Base-by-base conservation (phyloP, 108 stramenopile genomes). In the Skeletonema tropicum region DNA sequence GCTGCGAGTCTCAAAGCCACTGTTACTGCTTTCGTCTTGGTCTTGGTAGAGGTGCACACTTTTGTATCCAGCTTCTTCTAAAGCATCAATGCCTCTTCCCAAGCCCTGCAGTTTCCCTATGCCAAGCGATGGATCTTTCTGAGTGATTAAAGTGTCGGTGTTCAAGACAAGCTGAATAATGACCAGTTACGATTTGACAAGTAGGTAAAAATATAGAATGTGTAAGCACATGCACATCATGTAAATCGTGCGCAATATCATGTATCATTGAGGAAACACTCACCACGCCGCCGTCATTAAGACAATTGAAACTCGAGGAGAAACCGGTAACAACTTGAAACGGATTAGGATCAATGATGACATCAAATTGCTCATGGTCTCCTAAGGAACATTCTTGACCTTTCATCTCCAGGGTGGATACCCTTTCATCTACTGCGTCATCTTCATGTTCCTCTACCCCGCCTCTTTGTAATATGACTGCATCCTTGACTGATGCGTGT, bases 41-140 rank as follows among this genome's bases (percentile, higher is more conserved):
- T n/a, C n/a, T n/a, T 80, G 66, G 70, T 89, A 89, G 36, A 81
- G 74, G 14, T 80, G 77, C 23, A 87, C 38, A 11, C 63, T 70
- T 60, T 75, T 14, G 62, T 87, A 87, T n/a, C 86, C 88, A 7
- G 71, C 36, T 12, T 76, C 74, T 29, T 58, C 76, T 15, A 87
- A 52, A 14, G 41, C 65, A 36, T 79, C 23, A 12, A 85, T 74
- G 25, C 87, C 75, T 21, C 19, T 10, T 25, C 52, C 52, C 0
- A 55, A 23, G 52, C 0, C 23, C 6, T 23, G 9, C 52, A 55
- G 10, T 8, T 8, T 55, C 23, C 52, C 52, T 55, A 55, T n/a
- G 23, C 52, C 52, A 23, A 55, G 25, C 21, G 19, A 23, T 10
- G 52, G 21, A 23, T 55, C 52, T 11, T 55, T 23, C 9, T 23